Percentiles rank a stretch among this genome's conserved stretches.
Evolutionary conservation across 805 yeast genomes (phyloP).

Genomic region (Schwanniomyces occidentalis): DNA sequence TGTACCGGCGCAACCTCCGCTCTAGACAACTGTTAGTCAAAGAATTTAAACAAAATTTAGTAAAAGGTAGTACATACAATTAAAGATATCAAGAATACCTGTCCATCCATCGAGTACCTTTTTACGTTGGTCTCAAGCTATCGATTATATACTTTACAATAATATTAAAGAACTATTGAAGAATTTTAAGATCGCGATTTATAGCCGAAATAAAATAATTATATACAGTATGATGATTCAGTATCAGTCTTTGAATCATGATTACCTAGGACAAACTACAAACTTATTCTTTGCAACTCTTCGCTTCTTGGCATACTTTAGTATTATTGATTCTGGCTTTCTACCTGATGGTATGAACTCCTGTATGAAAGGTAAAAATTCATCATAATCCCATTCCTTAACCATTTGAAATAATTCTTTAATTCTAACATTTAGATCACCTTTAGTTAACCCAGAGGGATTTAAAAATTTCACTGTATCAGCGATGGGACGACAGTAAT

Average conservation of each 20-base stretch:
- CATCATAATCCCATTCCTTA: slow-evolving; percentile 40
- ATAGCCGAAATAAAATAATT: no score
- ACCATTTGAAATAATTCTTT: slow-evolving; percentile 32
- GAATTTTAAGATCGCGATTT: no score
- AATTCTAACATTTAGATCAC: slow-evolving; percentile 30
- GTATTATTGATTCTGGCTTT: slow-evolving; percentile 36
- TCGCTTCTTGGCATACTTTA: slow-evolving; percentile 39
- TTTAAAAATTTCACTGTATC: slow-evolving; percentile 56
- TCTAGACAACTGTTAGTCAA: slow-evolving; percentile 30
- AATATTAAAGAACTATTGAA: no score
- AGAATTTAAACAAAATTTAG: background rate
- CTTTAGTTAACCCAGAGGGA: slow-evolving; percentile 45
- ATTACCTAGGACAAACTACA: slow-evolving; percentile 26
- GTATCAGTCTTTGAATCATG: no score
- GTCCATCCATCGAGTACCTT: slow-evolving; percentile 31
- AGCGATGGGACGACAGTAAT: slow-evolving; percentile 48
- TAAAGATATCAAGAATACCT: slow-evolving; percentile 29
- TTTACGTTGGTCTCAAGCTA: slow-evolving; percentile 1
- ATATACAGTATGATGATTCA: slow-evolving; percentile 1
- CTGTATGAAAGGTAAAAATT: slow-evolving; percentile 35
- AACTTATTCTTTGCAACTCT: slow-evolving; percentile 31
- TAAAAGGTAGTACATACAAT: slow-evolving; percentile 27
- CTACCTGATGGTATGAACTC: slow-evolving; percentile 34
- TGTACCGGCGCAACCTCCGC: slow-evolving; percentile 97
- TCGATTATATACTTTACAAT: slow-evolving; percentile 1